Conservation (phyloP, 352 stramenopile genomes). For the Elongisporangium anandrum region DNA sequence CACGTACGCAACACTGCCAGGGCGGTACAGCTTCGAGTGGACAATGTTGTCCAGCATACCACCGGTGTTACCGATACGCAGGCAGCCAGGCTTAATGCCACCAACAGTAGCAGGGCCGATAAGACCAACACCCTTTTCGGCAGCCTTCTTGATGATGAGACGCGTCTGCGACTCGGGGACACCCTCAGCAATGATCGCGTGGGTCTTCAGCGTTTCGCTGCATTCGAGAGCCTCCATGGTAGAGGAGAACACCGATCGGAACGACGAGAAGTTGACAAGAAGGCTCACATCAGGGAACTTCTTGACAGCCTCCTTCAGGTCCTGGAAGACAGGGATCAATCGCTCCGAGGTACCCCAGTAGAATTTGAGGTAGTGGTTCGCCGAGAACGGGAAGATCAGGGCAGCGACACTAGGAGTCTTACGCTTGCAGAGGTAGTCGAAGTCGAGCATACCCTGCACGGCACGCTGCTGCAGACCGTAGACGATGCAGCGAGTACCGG, state of each 20-base stretch:
- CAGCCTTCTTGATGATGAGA: slow-evolving; percentile 92
- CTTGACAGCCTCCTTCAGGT: slow-evolving; percentile 88
- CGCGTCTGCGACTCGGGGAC: slow-evolving; percentile 95
- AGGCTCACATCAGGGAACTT: slow-evolving; percentile 93
- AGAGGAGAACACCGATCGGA: slow-evolving; percentile 94
- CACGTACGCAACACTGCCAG: slow-evolving; percentile 95
- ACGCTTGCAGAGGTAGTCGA: slow-evolving; percentile 97
- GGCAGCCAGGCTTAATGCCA: slow-evolving; percentile 95
- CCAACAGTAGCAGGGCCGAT: slow-evolving; percentile 96
- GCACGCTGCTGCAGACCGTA: slow-evolving; percentile 94
- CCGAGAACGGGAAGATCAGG: slow-evolving; percentile 94
- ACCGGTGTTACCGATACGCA: slow-evolving; percentile 97
- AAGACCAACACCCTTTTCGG: slow-evolving; percentile 89
- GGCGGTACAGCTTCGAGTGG: slow-evolving; percentile 95
- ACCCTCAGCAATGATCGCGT: slow-evolving; percentile 97
- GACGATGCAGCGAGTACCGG: slow-evolving; percentile 90
- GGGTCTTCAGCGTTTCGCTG: slow-evolving; percentile 92
- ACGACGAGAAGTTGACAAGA: slow-evolving; percentile 97
- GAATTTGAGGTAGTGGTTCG: slow-evolving; percentile 96
- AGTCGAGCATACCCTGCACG: slow-evolving; percentile 97
- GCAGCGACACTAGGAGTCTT: slow-evolving; percentile 92
- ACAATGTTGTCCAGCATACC: slow-evolving; percentile 99
- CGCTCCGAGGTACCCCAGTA: slow-evolving; percentile 96
- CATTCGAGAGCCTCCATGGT: slow-evolving; percentile 94
- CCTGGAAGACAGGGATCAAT: slow-evolving; percentile 91